Evolutionary conservation across 345 rosid species (phyloP).

Genomic region (Eucalyptus viminalis): DNA sequence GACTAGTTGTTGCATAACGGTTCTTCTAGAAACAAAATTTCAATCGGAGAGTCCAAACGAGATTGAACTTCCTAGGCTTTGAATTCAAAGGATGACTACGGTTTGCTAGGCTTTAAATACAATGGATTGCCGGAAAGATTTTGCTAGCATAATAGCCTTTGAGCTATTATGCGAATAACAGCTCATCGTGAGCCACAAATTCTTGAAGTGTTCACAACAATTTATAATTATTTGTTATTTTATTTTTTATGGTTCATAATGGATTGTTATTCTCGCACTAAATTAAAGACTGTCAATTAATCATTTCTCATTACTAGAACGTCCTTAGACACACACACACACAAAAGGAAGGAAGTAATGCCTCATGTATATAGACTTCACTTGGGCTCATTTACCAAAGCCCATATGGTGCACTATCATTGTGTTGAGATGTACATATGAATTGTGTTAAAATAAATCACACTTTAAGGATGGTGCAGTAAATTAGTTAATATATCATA

Average conservation of each 20-base stretch:
- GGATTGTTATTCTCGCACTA: accelerated
- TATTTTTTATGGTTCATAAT: accelerated
- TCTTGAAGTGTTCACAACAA: accelerated
- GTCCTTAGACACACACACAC: accelerated
- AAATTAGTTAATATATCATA: neutral
- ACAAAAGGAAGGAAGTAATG: too few species aligned
- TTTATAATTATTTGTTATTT: too few species aligned
- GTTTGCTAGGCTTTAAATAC: neutral
- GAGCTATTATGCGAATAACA: accelerated
- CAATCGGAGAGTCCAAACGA: neutral
- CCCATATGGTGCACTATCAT: too few species aligned
- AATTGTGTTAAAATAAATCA: neutral
- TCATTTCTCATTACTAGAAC: too few species aligned
- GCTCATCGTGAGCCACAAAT: too few species aligned
- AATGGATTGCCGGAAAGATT: accelerated
- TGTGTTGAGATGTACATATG: neutral
- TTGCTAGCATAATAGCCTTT: too few species aligned
- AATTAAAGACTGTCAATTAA: too few species aligned
- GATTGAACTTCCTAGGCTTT: neutral
- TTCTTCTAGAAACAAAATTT: too few species aligned
- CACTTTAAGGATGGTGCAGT: accelerated
- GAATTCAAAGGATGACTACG: neutral
- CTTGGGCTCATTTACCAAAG: too few species aligned
- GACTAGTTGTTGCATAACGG: neutral
- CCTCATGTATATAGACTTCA: too few species aligned